Percentiles rank a stretch among this genome's conserved stretches.
Evolutionary conservation across 257 asterid genomes (phyloP).

Genomic region (Solanum stenotomum): DNA sequence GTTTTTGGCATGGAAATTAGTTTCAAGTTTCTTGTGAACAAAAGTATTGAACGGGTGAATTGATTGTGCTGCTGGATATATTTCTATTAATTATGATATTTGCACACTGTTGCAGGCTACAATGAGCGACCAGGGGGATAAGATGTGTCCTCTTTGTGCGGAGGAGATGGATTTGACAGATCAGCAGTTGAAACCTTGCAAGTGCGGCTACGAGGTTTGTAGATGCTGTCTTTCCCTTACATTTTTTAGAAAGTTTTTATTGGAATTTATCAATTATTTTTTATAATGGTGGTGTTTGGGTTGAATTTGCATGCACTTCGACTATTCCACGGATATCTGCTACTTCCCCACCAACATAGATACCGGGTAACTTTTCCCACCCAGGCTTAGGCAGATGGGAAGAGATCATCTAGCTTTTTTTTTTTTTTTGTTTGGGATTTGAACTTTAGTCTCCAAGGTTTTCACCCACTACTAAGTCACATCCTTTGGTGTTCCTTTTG

Average conservation of each 20-base stretch:
- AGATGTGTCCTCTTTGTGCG: slow-evolving; percentile 93
- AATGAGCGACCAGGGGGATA: slow-evolving; percentile 94
- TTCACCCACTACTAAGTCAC: not conserved
- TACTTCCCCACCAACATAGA: not conserved
- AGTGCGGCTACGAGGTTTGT: slow-evolving; percentile 87
- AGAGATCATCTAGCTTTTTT: not conserved
- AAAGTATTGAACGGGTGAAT: not conserved
- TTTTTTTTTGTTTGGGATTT: not conserved
- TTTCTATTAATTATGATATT: not conserved
- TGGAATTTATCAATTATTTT: not conserved
- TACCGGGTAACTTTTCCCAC: not conserved
- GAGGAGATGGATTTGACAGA: slow-evolving; percentile 99
- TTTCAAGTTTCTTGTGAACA: not conserved
- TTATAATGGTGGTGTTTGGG: not conserved
- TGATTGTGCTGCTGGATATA: not conserved
- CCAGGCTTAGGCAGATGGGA: not conserved
- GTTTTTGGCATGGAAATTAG: not conserved
- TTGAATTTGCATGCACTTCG: not conserved
- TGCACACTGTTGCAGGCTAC: slow-evolving; percentile 28
- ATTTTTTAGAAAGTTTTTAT: not conserved
- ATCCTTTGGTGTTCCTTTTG: not conserved
- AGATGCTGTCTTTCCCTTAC: not conserved
- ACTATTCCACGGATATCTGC: not conserved
- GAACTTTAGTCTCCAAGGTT: not conserved
- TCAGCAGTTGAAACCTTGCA: slow-evolving; percentile 98